Percentiles rank a stretch among this genome's conserved stretches.
Conservation (phyloP, 2,329 filamentous ascomycete genomes). For the Pyrenochaeta sp. region DNA sequence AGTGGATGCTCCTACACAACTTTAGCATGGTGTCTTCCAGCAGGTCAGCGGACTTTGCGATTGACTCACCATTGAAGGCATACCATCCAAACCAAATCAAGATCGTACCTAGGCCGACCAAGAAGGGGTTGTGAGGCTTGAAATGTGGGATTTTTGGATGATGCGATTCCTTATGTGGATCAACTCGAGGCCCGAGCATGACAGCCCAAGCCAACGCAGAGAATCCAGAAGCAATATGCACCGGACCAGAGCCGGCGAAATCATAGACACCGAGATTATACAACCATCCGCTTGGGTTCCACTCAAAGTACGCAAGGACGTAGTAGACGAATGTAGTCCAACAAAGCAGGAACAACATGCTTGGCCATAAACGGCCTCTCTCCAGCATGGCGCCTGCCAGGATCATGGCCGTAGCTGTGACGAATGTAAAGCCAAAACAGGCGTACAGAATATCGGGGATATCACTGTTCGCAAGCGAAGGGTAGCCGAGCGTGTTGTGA, state of each 20-base stretch:
- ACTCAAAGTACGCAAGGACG: conserved; percentile 77
- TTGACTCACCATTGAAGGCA: conserved; percentile 50
- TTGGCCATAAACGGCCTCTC: conserved; percentile 37
- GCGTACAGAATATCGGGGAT: conserved; percentile 45
- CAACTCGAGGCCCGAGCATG: conserved; percentile 74
- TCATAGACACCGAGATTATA: conserved; percentile 73
- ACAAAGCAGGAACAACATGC: conserved; percentile 44
- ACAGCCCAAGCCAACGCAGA: conserved; percentile 76
- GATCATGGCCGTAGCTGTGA: conserved; percentile 44
- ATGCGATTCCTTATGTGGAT: conserved; percentile 61
- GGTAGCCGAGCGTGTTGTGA: conserved; percentile 38
- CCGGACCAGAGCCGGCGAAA: conserved; percentile 77
- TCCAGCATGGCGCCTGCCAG: conserved; percentile 44
- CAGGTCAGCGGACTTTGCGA: neutral
- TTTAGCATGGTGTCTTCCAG: too few relatives aligned
- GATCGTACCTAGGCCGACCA: conserved; percentile 75
- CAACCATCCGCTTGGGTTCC: conserved; percentile 77
- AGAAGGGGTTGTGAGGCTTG: conserved; percentile 75
- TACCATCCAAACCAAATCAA: conserved; percentile 55
- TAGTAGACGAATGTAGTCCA: conserved; percentile 48
- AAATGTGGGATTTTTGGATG: conserved; percentile 63
- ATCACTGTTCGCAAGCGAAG: conserved; percentile 40
- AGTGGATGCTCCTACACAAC: conserved; percentile 41
- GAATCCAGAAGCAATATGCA: conserved; percentile 76
- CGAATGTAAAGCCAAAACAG: conserved; percentile 45